phyloP scores from a whole-genome alignment of 2,329 filamentous ascomycete species.

The Pyricularia sp. region DNA sequence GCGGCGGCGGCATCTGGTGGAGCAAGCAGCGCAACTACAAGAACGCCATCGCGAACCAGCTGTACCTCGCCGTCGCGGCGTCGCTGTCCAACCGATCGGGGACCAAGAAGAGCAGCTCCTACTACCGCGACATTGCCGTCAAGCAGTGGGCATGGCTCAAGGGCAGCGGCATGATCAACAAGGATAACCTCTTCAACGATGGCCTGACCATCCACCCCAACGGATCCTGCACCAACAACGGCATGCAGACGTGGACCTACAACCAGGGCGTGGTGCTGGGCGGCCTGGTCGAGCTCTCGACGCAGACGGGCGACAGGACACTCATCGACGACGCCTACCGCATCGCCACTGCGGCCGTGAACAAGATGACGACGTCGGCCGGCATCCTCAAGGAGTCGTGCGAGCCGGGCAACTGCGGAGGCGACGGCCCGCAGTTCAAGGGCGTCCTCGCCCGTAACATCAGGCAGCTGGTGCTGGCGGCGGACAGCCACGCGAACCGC shows the following conservation, averaged over 20 bases:
- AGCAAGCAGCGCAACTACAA: constrained; percentile 40
- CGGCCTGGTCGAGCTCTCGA: constrained; percentile 39
- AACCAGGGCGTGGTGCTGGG: constrained; percentile 48
- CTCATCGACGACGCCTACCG: constrained; percentile 30
- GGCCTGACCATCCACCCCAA: constrained; percentile 33
- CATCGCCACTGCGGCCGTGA: constrained; percentile 44
- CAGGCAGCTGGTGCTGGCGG: constrained; percentile 34
- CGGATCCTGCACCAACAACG: constrained; percentile 37
- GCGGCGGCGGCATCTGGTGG: constrained; percentile 50
- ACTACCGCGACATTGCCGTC: constrained; percentile 37
- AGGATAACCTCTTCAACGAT: constrained; percentile 39
- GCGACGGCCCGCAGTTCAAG: constrained; percentile 56
- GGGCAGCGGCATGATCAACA: constrained; percentile 38
- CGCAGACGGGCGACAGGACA: constrained; percentile 27
- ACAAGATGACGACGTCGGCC: constrained; percentile 24
- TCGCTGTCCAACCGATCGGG: constrained; percentile 38
- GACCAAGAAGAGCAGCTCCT: constrained; percentile 21
- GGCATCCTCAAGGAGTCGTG: constrained; percentile 45
- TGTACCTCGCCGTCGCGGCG: constrained; percentile 42
- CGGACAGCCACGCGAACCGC: constrained; percentile 10
- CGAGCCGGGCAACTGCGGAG: constrained; percentile 36
- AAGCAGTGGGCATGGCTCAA: constrained; percentile 44
- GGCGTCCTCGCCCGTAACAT: constrained; percentile 60
- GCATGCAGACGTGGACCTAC: constrained; percentile 37
- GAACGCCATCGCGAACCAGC: constrained; percentile 47